A percentile compares a stretch with the other conserved stretches of the same genome.
These are phyloP conservation scores for Heliocybe sulcata DNA, from an alignment of 1,284 basidiomycete genomes.

Conservation along the genomic window DNA sequence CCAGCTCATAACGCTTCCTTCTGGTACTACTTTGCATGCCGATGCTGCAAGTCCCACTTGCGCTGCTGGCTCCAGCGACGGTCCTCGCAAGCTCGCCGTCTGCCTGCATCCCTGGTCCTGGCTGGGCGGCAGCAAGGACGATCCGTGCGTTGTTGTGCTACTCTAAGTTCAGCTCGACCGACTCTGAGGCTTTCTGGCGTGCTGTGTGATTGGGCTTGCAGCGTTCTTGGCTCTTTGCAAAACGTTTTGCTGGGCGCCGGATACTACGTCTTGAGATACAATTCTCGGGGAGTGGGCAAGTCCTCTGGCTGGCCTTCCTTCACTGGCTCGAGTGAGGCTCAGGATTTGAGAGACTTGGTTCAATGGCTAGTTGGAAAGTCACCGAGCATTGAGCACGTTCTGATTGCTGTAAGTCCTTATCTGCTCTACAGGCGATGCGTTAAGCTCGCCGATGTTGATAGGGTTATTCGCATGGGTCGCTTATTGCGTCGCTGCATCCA, in stretches of 20 bases:
- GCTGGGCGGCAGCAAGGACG: constrained; percentile 67
- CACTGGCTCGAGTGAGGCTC: constrained; percentile 58
- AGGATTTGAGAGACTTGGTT: constrained; percentile 59
- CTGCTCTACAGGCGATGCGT: constrained; percentile 2
- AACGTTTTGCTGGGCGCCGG: constrained; percentile 30
- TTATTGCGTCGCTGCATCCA: constrained; percentile 61
- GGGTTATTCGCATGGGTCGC: constrained; percentile 79
- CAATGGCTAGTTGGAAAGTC: constrained; percentile 43
- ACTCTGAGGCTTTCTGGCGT: neutral
- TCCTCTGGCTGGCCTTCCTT: constrained; percentile 67
- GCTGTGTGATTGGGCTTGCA: constrained; percentile 8
- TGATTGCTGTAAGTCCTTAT: constrained; percentile 39
- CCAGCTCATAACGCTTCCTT: neutral
- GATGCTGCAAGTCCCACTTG: neutral
- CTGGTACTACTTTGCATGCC: neutral
- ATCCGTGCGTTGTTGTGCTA: constrained; percentile 47
- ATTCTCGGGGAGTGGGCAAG: constrained; percentile 67
- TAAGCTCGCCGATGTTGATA: constrained; percentile 17
- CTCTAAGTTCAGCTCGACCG: too few species aligned
- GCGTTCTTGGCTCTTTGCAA: constrained; percentile 23
- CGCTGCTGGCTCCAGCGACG: neutral
- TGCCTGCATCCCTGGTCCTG: constrained; percentile 76
- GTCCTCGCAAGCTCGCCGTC: constrained; percentile 34
- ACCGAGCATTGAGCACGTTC: constrained; percentile 36
- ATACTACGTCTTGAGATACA: constrained; percentile 62